These are phyloP conservation scores for Termitomyces sp. DNA, from an alignment of 768 basidiomycete species.

Conservation along the genomic window DNA sequence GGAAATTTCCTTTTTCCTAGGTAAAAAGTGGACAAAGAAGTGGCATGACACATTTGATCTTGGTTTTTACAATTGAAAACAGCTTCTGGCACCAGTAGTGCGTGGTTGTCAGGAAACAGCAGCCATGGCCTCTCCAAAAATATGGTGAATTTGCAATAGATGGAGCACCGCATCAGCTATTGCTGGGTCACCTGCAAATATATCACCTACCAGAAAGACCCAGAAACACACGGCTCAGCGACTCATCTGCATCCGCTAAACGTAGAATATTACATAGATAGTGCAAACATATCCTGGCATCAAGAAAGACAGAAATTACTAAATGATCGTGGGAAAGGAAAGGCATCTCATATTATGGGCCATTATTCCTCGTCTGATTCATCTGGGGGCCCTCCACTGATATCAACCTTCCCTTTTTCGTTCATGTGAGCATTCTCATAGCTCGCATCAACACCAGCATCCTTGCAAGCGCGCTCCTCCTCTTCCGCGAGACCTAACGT, in stretches of 20 bases:
- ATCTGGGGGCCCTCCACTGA: constrained; percentile 34
- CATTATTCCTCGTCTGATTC: constrained; percentile 7
- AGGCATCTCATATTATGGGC: background rate
- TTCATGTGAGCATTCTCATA: constrained; percentile 50
- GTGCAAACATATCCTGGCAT: background rate
- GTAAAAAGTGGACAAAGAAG: no score
- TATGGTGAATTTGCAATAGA: no score
- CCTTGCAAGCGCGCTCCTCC: constrained; percentile 53
- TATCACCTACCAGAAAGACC: no score
- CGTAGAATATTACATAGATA: background rate
- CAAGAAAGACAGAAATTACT: background rate
- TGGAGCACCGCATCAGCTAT: no score
- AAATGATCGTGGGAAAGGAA: background rate
- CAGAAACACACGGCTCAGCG: no score
- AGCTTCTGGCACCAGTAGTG: no score
- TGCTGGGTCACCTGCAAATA: no score
- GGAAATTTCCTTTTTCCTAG: no score
- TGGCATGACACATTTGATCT: no score
- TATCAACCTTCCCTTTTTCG: constrained; percentile 54
- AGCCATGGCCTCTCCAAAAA: no score
- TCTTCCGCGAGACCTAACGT: constrained; percentile 53
- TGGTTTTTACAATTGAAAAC: no score
- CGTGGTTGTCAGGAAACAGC: no score
- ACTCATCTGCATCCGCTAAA: background rate
- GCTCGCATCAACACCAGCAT: constrained; percentile 46